phyloP scores from a whole-genome alignment of 1,139 yeast genomes.

The Suhomyces kunorum region DNA sequence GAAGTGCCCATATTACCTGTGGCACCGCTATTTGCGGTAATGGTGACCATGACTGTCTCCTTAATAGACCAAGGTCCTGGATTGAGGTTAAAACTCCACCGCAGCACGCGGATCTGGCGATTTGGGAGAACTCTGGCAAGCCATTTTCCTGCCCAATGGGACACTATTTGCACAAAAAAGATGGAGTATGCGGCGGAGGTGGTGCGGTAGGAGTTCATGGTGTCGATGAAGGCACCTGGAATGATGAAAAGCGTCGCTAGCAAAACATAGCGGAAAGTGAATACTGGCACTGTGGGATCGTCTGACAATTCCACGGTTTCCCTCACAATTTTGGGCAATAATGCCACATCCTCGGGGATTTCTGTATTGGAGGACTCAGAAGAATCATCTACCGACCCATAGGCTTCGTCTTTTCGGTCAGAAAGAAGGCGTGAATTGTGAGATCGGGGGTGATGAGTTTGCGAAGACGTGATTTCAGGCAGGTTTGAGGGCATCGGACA shows the following conservation, averaged over 20 bases:
- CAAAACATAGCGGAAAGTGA: constrained; percentile 21
- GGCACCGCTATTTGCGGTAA: constrained; percentile 25
- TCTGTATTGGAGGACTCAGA: background rate
- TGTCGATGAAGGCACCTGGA: constrained; percentile 26
- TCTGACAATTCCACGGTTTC: constrained; percentile 22
- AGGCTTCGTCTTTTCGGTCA: too few relatives aligned
- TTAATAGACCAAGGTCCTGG: constrained; percentile 26
- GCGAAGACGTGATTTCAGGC: too few relatives aligned
- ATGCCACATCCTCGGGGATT: constrained; percentile 12
- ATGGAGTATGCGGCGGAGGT: constrained; percentile 25
- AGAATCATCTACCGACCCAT: background rate
- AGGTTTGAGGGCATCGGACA: too few relatives aligned
- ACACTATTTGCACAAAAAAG: constrained; percentile 24
- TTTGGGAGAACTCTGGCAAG: constrained; percentile 18
- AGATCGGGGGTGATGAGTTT: too few relatives aligned
- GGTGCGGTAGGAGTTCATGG: constrained; percentile 25
- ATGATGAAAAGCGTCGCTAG: constrained; percentile 21
- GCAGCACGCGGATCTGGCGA: constrained; percentile 10
- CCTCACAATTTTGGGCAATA: constrained; percentile 19
- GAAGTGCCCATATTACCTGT: constrained; percentile 24
- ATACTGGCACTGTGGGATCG: constrained; percentile 20
- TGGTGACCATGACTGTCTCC: constrained; percentile 24
- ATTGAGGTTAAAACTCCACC: constrained; percentile 16
- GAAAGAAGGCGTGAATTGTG: too few relatives aligned
- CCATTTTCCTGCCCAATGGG: constrained; percentile 25